Evolutionary conservation across 495 filamentous ascomycete genomes (phyloP).

Genomic region (Opeltia flavorubescens): DNA sequence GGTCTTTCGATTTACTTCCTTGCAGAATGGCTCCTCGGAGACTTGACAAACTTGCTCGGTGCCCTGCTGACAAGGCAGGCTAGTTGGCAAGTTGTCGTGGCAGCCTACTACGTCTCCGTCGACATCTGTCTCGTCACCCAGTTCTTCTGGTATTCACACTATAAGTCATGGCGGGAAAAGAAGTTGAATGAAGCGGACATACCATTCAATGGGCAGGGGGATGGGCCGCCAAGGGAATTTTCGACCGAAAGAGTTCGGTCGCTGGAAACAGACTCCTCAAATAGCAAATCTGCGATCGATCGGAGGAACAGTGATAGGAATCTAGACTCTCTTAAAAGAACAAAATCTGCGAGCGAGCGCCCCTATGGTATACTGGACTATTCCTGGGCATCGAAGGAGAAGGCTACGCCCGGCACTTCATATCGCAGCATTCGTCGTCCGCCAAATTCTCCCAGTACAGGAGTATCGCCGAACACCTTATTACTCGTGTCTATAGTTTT

Average conservation of each 20-base stretch:
- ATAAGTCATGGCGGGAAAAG: slow-evolving; percentile 26
- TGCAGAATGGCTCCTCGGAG: slow-evolving; percentile 55
- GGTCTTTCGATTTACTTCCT: slow-evolving; percentile 58
- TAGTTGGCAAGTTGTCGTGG: slow-evolving; percentile 55
- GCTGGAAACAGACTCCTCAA: not conserved
- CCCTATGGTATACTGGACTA: not conserved
- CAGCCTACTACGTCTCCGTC: slow-evolving; percentile 54
- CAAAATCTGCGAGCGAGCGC: not conserved
- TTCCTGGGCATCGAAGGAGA: not conserved
- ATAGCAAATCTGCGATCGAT: not conserved
- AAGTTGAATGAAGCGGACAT: slow-evolving; percentile 6
- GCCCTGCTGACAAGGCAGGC: slow-evolving; percentile 54
- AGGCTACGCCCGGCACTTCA: not conserved
- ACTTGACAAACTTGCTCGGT: slow-evolving; percentile 53
- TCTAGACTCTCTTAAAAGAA: not conserved
- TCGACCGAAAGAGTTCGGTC: slow-evolving; percentile 5
- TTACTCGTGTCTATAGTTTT: slow-evolving; percentile 33
- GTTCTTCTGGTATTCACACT: slow-evolving; percentile 53
- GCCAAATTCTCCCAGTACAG: not conserved
- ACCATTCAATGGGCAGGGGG: slow-evolving; percentile 12
- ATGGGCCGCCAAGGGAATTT: slow-evolving; percentile 8
- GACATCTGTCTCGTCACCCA: slow-evolving; percentile 49
- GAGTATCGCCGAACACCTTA: slow-evolving; percentile 27
- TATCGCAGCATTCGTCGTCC: slow-evolving; percentile 1
- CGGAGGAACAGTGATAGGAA: not conserved